These are phyloP conservation scores for Penicillium simplicissimum DNA, from an alignment of 495 filamentous ascomycete genomes.

Conservation along the genomic window DNA sequence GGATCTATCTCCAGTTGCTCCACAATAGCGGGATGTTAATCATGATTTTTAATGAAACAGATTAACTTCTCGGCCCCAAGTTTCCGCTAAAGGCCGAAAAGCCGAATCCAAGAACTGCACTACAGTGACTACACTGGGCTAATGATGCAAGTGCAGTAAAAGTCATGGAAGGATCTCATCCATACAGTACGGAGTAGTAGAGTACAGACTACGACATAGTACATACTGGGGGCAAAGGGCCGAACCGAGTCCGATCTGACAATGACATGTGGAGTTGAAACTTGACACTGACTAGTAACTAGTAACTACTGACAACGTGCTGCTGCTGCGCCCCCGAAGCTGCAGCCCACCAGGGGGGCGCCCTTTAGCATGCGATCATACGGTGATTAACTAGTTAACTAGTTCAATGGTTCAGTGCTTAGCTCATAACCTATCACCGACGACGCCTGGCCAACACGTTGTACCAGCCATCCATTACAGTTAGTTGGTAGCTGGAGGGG, in stretches of 20 bases:
- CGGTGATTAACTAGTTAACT: not conserved
- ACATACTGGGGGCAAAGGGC: not conserved
- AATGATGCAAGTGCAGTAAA: not conserved
- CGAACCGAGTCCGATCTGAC: not conserved
- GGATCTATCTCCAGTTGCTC: not conserved
- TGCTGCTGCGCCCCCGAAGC: not conserved
- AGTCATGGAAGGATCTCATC: not conserved
- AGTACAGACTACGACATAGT: too few relatives aligned
- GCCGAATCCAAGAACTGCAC: not conserved
- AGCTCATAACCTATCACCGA: not conserved
- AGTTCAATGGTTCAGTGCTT: not conserved
- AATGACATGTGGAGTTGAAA: not conserved
- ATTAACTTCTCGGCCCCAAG: not conserved
- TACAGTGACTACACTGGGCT: not conserved
- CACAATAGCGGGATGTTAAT: not conserved
- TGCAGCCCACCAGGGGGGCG: not conserved
- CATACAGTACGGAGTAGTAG: too few relatives aligned
- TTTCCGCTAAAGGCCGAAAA: constrained; percentile 4
- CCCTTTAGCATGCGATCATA: not conserved
- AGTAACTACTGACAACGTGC: too few relatives aligned
- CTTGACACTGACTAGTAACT: too few relatives aligned
- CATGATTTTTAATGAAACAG: not conserved
- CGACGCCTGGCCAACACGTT: not conserved
- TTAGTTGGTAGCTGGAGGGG: not conserved
- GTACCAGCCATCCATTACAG: not conserved